Percentiles rank a stretch among this genome's conserved stretches.
phyloP scores from a whole-genome alignment of 192 early-diverging fungal genomes.

The Linnemannia zychae region DNA sequence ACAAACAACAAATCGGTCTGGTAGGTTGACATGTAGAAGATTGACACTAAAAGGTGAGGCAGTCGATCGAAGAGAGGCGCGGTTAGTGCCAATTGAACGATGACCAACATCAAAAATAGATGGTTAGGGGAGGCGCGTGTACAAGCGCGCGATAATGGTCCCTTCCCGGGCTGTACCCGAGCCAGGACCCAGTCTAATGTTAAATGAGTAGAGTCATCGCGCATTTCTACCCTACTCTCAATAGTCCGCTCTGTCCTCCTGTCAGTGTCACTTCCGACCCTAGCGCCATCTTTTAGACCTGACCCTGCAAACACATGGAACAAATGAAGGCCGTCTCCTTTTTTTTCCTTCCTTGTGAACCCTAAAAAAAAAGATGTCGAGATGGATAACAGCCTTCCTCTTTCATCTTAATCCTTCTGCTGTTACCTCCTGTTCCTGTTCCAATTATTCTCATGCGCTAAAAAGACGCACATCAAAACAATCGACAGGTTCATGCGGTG shows the following conservation, averaged over 20 bases:
- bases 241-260: neutral
- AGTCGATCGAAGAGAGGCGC: neutral
- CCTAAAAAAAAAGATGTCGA: conserved; percentile 1
- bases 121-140: neutral
- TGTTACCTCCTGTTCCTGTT: neutral
- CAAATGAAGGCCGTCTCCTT: neutral
- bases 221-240: neutral
- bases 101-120: neutral
- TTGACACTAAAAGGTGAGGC: conserved; percentile 59
- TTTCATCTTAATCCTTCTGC: neutral
- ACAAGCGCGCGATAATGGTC: neutral
- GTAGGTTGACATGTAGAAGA: conserved; percentile 82
- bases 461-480: no score
- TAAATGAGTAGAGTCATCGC: neutral
- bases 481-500: neutral
- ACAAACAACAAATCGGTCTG: conserved; percentile 82
- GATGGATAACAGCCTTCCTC: conserved; percentile 8
- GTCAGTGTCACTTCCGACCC: neutral
- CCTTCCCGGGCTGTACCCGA: neutral
- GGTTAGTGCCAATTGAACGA: neutral
- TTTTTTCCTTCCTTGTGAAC: neutral
- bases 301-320: conserved; percentile 3
- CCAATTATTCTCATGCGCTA: neutral
- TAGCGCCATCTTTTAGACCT: neutral
- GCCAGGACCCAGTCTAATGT: neutral